phyloP scores from a whole-genome alignment of 345 rosid species.

The Erucastrum elatum region DNA sequence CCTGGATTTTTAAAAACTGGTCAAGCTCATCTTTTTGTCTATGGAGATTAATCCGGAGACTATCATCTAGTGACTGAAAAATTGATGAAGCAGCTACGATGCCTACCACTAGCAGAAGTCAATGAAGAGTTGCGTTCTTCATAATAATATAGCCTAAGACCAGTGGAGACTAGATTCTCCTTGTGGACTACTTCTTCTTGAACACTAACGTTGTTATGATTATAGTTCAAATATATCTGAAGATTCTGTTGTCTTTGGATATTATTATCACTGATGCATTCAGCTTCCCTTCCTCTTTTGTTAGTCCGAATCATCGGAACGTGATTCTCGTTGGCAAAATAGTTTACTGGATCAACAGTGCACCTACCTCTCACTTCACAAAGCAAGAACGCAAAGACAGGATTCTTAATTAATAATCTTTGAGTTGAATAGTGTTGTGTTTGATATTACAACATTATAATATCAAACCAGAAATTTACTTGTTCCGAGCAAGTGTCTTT shows the following conservation, averaged over 20 bases:
- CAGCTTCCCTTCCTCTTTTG: conserved; percentile 57
- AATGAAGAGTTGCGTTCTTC: conserved; percentile 72
- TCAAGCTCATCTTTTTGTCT: conserved; percentile 64
- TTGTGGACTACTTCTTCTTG: conserved; percentile 52
- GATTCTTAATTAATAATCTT: neutral
- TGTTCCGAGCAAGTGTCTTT: conserved; percentile 49
- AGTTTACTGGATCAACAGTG: conserved; percentile 45
- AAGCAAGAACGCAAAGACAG: neutral
- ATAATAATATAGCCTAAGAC: conserved; percentile 58
- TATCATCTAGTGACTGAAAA: conserved; percentile 48
- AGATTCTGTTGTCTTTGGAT: conserved; percentile 43
- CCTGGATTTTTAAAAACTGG: conserved; percentile 58
- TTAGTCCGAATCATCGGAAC: conserved; percentile 39
- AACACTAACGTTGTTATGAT: conserved; percentile 47
- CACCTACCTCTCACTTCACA: conserved; percentile 42
- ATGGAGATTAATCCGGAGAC: conserved; percentile 50
- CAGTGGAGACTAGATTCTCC: conserved; percentile 64
- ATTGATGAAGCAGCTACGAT: conserved; percentile 45
- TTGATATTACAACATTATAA: neutral
- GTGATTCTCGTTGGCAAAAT: conserved; percentile 43
- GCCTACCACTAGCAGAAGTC: conserved; percentile 52
- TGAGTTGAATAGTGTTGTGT: neutral
- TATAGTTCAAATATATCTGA: conserved; percentile 45
- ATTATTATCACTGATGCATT: conserved; percentile 35
- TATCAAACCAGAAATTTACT: conserved; percentile 44